Base-by-base conservation (phyloP, 306 rosid genomes). In the Geum urbanum region DNA sequence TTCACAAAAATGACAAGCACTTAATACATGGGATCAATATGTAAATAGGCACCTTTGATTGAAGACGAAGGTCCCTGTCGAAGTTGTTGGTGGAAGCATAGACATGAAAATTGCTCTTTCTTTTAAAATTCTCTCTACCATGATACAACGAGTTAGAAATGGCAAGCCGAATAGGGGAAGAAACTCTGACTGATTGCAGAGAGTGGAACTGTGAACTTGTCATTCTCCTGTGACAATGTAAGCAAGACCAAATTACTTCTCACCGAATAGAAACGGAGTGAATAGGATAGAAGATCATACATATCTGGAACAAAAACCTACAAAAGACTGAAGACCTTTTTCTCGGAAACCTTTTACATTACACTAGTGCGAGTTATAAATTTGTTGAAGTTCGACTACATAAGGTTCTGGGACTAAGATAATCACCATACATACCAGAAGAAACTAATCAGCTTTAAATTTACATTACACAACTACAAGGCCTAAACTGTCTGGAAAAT, bases 41-140 rank as follows among this genome's bases (percentile, higher is more conserved):
- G 5, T n/a, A 55, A 14, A 5, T 35, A 45, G 46, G 35, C 39
- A 70, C 67, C 73, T 59, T 66, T 45, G 80, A 66, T 19, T 71
- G 41, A 46, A 61, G 43, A 56, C 19, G 37, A 40, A 37, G 51
- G 66, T 15, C 67, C 16, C 15, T 69, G 39, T 6, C 20, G 5
- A 37, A 19, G 73, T 72, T 67, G 63, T 67, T 16, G 53, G 15
- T 73, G 24, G 78, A 80, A 20, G 76, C 66, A 43, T 22, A 72
- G 32, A 76, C 76, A 72, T 63, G 72, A 54, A 6, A 66, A 63
- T 27, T 44, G 73, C 48, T 72, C 52, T 62, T 72, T 66, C 66
- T 67, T 55, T 12, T 69, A 7, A 47, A 22, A 59, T 3, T 64
- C 16, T 3, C 44, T 61, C 70, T 13, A 53, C 52, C 67, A 53